Conservation (phyloP, 345 rosid species). For the Iberis pinnata region DNA sequence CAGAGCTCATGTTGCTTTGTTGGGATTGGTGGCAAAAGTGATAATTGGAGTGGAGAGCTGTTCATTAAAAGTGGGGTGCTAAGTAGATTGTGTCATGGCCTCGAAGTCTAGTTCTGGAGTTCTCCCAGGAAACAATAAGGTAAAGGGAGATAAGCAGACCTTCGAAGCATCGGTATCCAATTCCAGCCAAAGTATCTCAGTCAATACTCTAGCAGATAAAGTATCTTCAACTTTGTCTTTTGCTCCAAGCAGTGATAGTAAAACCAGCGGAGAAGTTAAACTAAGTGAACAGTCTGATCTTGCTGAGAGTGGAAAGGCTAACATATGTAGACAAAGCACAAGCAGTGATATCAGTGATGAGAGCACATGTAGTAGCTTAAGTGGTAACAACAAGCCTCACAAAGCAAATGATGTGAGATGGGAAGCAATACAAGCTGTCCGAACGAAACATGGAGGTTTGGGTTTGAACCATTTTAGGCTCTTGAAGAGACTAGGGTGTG, state of each 20-base stretch:
- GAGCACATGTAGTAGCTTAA: conserved; percentile 77
- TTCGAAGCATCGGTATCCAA: conserved; percentile 34
- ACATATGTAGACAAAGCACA: conserved; percentile 57
- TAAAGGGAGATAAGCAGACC: conserved; percentile 29
- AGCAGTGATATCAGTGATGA: conserved; percentile 80
- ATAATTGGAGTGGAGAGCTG: conserved; percentile 15
- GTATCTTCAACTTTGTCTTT: conserved; percentile 44
- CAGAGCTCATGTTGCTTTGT: too few species aligned
- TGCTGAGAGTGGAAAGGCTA: conserved; percentile 58
- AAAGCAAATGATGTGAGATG: conserved; percentile 67
- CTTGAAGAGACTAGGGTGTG: conserved; percentile 68
- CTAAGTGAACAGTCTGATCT: conserved; percentile 28
- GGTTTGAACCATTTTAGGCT: conserved; percentile 75
- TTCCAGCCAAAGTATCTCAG: conserved; percentile 29
- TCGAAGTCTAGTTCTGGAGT: conserved; percentile 38
- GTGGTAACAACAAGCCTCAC: conserved; percentile 68
- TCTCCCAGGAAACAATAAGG: conserved; percentile 40
- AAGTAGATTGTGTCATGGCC: conserved; percentile 51
- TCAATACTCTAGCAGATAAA: conserved; percentile 42
- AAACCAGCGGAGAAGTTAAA: conserved; percentile 25
- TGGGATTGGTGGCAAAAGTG: too few species aligned
- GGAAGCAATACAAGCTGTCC: conserved; percentile 78
- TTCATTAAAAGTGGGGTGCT: conserved; percentile 18
- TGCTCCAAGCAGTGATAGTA: conserved; percentile 35
- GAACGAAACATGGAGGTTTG: conserved; percentile 52